phyloP scores from a whole-genome alignment of 2,329 filamentous ascomycete species.

The Verticillium alfalfae region DNA sequence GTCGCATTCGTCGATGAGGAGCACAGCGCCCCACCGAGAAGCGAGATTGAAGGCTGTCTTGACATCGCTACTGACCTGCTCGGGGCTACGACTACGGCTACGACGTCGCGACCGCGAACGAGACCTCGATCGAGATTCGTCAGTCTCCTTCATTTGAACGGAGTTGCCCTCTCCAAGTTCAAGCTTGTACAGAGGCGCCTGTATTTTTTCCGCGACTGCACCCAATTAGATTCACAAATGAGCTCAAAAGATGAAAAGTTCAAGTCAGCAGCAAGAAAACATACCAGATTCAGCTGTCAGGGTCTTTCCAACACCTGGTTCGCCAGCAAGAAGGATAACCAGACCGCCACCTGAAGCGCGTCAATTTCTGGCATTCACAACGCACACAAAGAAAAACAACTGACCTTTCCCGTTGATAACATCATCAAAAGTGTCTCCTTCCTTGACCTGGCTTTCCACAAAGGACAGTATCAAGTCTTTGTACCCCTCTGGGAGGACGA shows the following conservation, averaged over 20 bases:
- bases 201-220: constrained; percentile 28
- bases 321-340: constrained; percentile 5
- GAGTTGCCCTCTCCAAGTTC: constrained; percentile 56
- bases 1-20: constrained; percentile 81
- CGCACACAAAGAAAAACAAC: background rate
- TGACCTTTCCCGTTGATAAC: constrained; percentile 46
- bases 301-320: constrained; percentile 8
- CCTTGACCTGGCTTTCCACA: constrained; percentile 35
- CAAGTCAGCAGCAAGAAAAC: background rate
- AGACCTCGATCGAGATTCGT: background rate
- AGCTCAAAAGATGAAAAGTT: constrained; percentile 1
- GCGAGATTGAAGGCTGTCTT: constrained; percentile 36
- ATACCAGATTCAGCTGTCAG: constrained; percentile 2
- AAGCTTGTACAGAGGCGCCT: constrained; percentile 31
- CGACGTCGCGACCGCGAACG: background rate
- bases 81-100: constrained; percentile 9
- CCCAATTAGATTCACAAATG: background rate
- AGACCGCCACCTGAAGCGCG: background rate
- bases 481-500: constrained; percentile 41
- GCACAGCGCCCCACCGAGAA: constrained; percentile 68
- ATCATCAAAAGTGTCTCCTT: constrained; percentile 41
- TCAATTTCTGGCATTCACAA: background rate
- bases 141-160: constrained; percentile 19
- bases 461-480: constrained; percentile 47
- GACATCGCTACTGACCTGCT: constrained; percentile 39